Base-by-base conservation (phyloP, 2,329 filamentous ascomycete genomes). In the Pseudogymnoascus sp. region DNA sequence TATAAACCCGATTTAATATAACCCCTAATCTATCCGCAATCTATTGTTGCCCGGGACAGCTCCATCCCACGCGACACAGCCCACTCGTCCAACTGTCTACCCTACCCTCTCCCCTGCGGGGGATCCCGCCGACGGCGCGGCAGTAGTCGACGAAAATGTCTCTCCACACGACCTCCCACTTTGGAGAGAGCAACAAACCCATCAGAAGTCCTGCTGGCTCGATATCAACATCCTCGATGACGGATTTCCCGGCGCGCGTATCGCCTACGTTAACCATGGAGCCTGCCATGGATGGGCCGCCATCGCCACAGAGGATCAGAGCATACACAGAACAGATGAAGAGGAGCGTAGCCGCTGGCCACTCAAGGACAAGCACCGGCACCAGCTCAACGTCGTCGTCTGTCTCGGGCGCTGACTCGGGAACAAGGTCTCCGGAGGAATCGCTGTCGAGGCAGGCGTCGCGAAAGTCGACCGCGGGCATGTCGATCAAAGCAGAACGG, bases 251-350 rank as follows among this genome's bases (percentile, higher is more conserved):
- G 8, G 31, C 55, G 12, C 55, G 55, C 18, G 35, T 40, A 38
- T 63, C 66, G 35, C 67, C 66, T 33, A 43, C 75, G 64, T 79
- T 82, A 63, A 76, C 83, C 61, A 73, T 87, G 63, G 83, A 81
- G 63, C 83, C 84, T 59, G 80, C 84, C 65, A 74, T 87, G 62
- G 83, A 87, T 67, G 82, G 82, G 16, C 84, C 84, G 41, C 83
- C 84, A 0, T 87, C 84, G 35, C 83, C 85, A 28, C 81, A 84
- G 68, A 79, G 79, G 65, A 79, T 86, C 67, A 81, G 84, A 67
- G 82, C 82, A 63, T 76, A 86, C 61, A 85, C 77, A 71, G 81
- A 81, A 71, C 81, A 86, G 73, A 80, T 85, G 78, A 84, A 80
- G 72, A 77, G 79, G 69, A 77, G 78, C 23, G 75, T 78, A 61